Conservation (phyloP, 2,329 filamentous ascomycete species). For the Paecilomyces niveus region DNA sequence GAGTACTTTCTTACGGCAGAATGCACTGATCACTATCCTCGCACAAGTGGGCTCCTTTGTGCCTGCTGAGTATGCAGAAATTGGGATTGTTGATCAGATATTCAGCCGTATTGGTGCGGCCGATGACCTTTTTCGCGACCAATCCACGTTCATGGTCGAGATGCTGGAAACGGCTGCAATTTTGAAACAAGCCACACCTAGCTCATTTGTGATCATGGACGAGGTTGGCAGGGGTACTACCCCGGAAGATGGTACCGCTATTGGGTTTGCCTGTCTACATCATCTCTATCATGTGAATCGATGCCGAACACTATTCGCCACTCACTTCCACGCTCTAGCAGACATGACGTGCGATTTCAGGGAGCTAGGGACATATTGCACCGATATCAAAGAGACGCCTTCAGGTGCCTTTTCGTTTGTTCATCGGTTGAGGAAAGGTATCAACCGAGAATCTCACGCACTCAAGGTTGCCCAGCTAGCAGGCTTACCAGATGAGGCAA, state of each 20-base stretch:
- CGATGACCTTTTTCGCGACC: conserved; percentile 88
- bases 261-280: conserved; percentile 81
- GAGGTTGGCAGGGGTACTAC: conserved; percentile 94
- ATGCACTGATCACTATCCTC: conserved; percentile 86
- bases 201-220: conserved; percentile 96
- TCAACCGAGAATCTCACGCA: conserved; percentile 84
- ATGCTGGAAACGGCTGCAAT: conserved; percentile 96
- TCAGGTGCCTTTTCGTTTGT: conserved; percentile 72
- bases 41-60: conserved; percentile 92
- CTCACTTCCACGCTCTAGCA: conserved; percentile 81
- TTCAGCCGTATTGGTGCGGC: conserved; percentile 91
- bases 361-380: conserved; percentile 71
- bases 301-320: conserved; percentile 82
- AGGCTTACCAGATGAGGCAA: conserved; percentile 66
- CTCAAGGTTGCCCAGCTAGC: conserved; percentile 89
- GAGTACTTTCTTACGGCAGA: conserved; percentile 91
- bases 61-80: conserved; percentile 74
- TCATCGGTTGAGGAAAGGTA: conserved; percentile 70
- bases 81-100: conserved; percentile 91
- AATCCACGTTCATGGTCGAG: conserved; percentile 99
- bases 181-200: conserved; percentile 71
- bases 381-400: conserved; percentile 71
- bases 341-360: conserved; percentile 62
- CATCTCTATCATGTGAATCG: conserved; percentile 72
- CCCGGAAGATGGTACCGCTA: conserved; percentile 81